Evolutionary conservation across 805 yeast genomes (phyloP).

Genomic region (Nakazawaea wickerhamii): DNA sequence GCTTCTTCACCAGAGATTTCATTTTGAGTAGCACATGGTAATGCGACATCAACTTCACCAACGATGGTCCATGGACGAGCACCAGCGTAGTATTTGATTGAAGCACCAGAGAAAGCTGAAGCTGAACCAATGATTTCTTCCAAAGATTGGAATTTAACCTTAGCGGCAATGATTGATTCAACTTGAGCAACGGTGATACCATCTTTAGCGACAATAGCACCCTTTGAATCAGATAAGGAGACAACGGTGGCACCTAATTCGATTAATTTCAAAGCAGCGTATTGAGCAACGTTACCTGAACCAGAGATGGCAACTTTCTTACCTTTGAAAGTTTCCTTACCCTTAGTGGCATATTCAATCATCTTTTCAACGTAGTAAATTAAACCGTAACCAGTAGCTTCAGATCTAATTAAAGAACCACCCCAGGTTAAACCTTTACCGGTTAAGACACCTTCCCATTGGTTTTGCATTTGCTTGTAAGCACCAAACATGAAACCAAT

Average conservation of each 20-base stretch:
- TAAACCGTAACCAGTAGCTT: conserved; percentile 98
- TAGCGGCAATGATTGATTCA: conserved; percentile 68
- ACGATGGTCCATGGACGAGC: conserved; percentile 96
- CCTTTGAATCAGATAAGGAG: conserved; percentile 92
- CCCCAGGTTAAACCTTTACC: conserved; percentile 99
- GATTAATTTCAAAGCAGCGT: conserved; percentile 94
- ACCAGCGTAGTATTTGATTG: conserved; percentile 81
- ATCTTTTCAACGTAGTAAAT: conserved; percentile 96
- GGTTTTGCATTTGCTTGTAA: conserved; percentile 84
- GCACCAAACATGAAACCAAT: conserved; percentile 95
- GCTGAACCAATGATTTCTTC: conserved; percentile 57
- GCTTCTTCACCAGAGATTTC: conserved; percentile 98
- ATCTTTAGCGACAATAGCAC: conserved; percentile 68
- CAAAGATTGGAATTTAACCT: conserved; percentile 71
- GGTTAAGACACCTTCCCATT: conserved; percentile 95
- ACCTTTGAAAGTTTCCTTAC: conserved; percentile 86
- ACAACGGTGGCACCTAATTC: conserved; percentile 96
- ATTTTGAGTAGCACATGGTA: conserved; percentile 98
- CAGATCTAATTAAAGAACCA: conserved; percentile 98
- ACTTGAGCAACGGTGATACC: conserved; percentile 87
- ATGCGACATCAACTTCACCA: conserved; percentile 89
- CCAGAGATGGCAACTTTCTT: conserved; percentile 97
- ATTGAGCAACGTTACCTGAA: conserved; percentile 98
- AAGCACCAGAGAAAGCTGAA: conserved; percentile 49
- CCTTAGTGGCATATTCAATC: conserved; percentile 88